Evolutionary conservation across 164 flowering plant genomes (phyloP).

Genomic region (Tetracentron sinense): DNA sequence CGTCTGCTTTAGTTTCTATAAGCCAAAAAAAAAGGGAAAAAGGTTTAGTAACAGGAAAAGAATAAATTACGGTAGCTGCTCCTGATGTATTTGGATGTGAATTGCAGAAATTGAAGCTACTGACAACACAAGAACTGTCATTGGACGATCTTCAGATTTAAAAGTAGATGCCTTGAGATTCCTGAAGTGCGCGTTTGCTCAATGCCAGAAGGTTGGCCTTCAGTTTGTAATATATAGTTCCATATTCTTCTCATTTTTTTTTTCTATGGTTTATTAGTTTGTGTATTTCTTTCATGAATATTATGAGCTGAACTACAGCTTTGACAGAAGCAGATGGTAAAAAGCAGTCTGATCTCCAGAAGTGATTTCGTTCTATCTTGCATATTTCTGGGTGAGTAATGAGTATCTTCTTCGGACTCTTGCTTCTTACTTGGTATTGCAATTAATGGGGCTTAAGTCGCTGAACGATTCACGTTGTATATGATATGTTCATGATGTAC

Average conservation of each 20-base stretch:
- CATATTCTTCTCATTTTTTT: conserved; percentile 2
- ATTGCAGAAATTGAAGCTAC: conserved; percentile 79
- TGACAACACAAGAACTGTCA: conserved; percentile 56
- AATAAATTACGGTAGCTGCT: background rate
- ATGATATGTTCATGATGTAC: conserved; percentile 1
- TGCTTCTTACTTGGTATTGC: conserved; percentile 7
- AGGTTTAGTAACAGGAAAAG: background rate
- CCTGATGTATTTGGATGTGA: background rate
- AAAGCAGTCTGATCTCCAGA: conserved; percentile 1
- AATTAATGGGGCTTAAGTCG: conserved; percentile 3
- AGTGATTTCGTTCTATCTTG: no score
- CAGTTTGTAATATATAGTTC: conserved; percentile 9
- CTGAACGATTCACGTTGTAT: conserved; percentile 6
- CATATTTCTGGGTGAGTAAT: no score
- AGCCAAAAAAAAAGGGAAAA: no score
- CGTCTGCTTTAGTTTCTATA: no score
- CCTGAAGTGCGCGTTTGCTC: background rate
- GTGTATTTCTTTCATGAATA: no score
- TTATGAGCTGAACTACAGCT: no score
- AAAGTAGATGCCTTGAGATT: conserved; percentile 3
- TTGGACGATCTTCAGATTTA: conserved; percentile 75
- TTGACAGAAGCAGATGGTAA: background rate
- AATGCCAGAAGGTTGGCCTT: conserved; percentile 1
- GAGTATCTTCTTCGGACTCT: background rate
- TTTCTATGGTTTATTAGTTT: no score